These are phyloP conservation scores for Podaxis mareebaensis DNA, from an alignment of 768 basidiomycete species.

Conservation along the genomic window DNA sequence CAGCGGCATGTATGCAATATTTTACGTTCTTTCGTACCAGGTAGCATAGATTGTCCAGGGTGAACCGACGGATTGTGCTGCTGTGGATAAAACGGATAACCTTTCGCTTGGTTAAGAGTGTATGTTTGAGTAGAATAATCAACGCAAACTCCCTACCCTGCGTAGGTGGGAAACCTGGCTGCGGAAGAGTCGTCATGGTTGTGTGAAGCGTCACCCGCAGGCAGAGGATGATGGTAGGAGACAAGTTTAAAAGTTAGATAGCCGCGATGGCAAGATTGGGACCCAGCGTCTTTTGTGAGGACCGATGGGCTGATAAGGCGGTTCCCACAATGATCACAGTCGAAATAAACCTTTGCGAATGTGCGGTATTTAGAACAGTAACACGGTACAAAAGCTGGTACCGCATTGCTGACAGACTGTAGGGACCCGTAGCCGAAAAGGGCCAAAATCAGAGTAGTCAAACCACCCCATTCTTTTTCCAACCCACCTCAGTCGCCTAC, in stretches of 20 bases:
- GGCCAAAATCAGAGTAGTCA: no score
- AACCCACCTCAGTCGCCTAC: no score
- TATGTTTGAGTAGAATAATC: neutral
- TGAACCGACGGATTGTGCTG: neutral
- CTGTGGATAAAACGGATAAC: neutral
- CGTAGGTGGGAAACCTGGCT: neutral
- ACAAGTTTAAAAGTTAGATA: neutral
- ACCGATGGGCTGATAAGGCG: neutral
- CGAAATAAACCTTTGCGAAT: no score
- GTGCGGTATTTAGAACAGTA: no score
- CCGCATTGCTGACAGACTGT: no score
- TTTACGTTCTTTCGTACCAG: neutral
- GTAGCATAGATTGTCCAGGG: neutral
- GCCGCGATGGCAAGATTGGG: no score
- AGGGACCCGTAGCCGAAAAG: no score
- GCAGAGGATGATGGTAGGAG: neutral
- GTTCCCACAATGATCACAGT: neutral
- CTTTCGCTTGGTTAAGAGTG: neutral
- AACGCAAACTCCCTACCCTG: neutral
- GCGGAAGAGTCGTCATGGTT: neutral
- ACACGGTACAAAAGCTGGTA: no score
- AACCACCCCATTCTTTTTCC: no score
- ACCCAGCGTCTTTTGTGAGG: no score
- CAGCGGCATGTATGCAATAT: neutral
- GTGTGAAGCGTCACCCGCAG: neutral